Percentiles rank a stretch among this genome's conserved stretches.
phyloP scores from a whole-genome alignment of 169 alveolate genomes.

The Eimeria acervulina region DNA sequence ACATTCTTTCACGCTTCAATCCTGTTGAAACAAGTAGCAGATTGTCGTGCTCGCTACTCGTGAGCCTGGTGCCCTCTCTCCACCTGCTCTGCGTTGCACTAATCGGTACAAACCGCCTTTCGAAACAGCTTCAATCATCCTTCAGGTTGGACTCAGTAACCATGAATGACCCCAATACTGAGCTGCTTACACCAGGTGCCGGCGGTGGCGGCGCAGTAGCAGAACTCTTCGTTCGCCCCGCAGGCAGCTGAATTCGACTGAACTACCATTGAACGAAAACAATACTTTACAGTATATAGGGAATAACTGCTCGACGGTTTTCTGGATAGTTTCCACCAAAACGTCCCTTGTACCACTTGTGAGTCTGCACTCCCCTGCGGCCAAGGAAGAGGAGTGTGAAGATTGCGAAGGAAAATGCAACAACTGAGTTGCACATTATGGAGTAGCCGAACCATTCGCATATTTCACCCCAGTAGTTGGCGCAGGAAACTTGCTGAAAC shows the following conservation, averaged over 20 bases:
- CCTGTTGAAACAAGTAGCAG: too few species aligned
- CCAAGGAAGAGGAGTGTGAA: slow-evolving; percentile 50
- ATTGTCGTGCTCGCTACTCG: neutral
- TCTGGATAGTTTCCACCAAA: slow-evolving; percentile 36
- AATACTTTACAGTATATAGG: slow-evolving; percentile 5
- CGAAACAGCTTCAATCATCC: neutral
- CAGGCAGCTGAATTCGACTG: neutral
- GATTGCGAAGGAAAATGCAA: slow-evolving; percentile 8
- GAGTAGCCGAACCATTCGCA: slow-evolving; percentile 71
- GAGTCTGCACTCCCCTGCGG: slow-evolving; percentile 48
- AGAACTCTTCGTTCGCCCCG: neutral
- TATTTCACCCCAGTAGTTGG: slow-evolving; percentile 68
- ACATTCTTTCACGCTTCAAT: too few species aligned
- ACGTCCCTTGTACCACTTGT: slow-evolving; percentile 37
- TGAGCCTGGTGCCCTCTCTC: too few species aligned
- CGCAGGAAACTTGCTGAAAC: slow-evolving; percentile 64
- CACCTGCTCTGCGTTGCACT: too few species aligned
- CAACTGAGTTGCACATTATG: slow-evolving; percentile 30
- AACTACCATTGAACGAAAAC: neutral
- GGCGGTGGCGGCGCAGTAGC: neutral
- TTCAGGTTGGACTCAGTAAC: too few species aligned
- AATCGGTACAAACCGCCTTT: neutral
- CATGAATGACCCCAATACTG: too few species aligned
- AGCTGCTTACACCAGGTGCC: neutral
- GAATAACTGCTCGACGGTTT: slow-evolving; percentile 45